Percentiles rank a stretch among this genome's conserved stretches.
Conservation (phyloP, 2,329 filamentous ascomycete genomes). For the Trichoderma simmonsii region DNA sequence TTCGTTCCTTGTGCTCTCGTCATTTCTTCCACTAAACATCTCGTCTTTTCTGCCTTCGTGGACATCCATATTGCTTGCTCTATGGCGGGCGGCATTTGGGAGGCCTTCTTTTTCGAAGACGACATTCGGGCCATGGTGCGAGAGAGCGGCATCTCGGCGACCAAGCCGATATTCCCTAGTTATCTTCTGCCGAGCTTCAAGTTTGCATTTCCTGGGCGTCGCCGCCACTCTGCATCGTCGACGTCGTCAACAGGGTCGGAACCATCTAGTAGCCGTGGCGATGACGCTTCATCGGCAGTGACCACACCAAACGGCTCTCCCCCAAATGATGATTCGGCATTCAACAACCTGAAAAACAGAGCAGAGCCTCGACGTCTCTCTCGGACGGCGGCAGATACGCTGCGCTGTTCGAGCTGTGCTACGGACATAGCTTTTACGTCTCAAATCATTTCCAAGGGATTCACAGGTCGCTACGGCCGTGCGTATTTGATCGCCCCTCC, state of each 20-base stretch:
- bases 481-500: slow-evolving; percentile 56
- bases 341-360: not conserved
- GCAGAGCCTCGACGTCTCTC: slow-evolving; percentile 32
- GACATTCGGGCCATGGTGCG: slow-evolving; percentile 29
- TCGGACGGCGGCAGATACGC: slow-evolving; percentile 49
- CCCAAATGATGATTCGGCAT: slow-evolving; percentile 20
- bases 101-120: slow-evolving; percentile 4
- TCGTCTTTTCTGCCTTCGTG: not conserved
- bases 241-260: slow-evolving; percentile 19
- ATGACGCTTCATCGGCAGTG: slow-evolving; percentile 28
- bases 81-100: slow-evolving; percentile 10
- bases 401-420: slow-evolving; percentile 58
- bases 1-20: not conserved
- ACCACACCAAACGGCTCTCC: slow-evolving; percentile 31
- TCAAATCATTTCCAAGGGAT: slow-evolving; percentile 64
- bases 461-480: slow-evolving; percentile 62
- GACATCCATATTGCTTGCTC: not conserved
- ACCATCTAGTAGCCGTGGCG: slow-evolving; percentile 17
- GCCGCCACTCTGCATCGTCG: slow-evolving; percentile 37
- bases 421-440: slow-evolving; percentile 58
- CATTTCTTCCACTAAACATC: not conserved
- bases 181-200: slow-evolving; percentile 52
- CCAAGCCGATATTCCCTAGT: slow-evolving; percentile 45
- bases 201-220: slow-evolving; percentile 44
- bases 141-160: slow-evolving; percentile 40